Evolutionary conservation across 176 grass and related monocot genomes (phyloP), one percentile per base, ranked within the genome.

Genomic region (Typha latifolia): DNA sequence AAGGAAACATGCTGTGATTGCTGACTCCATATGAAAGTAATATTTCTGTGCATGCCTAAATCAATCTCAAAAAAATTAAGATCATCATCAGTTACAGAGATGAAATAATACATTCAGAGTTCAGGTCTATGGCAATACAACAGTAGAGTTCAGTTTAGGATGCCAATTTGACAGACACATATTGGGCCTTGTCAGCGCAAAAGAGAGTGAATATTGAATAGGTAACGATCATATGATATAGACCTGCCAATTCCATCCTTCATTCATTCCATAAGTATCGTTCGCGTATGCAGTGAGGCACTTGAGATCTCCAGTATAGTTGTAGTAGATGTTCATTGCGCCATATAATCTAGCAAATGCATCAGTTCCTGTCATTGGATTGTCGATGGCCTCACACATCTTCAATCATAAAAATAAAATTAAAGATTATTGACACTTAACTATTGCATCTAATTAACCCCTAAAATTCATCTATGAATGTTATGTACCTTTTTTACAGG

Each of bases 301-400:
- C 10, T 15, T 3, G 0, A 47, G 14, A 2, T 3, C 32, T 32
- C 87, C 80, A 12, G 77, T 83, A 59, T 86, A 69, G 81, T 81
- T 91, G 88, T 91, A 91, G 74, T 83, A 90, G 14, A 90, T 69
- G 32, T 10, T 14, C 70, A 90, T 43, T 12, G 77, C 80, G 13
- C 37, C 83, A 2, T 68, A 71, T 29, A 91, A 12, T 72, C 67
- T 18, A 1, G 70, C 3, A 4, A 91, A 22, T 10, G 62, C 79
- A 49, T 73, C 72, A 12, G 63, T 67, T 2, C 79, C 74, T 1
- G 79, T 29, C 13, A n/a, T 47, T 1, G 79, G 79, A 11, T 71
- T 4, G 83, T 90, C 74, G 5, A 90, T 80, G 24, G 83, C 83
- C 62, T 65, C 77, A 77, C 87, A 90, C 43, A 90, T 86, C 73